Conservation (phyloP, 148 eudicot genomes). For the Vaccinium vitisidaea region DNA sequence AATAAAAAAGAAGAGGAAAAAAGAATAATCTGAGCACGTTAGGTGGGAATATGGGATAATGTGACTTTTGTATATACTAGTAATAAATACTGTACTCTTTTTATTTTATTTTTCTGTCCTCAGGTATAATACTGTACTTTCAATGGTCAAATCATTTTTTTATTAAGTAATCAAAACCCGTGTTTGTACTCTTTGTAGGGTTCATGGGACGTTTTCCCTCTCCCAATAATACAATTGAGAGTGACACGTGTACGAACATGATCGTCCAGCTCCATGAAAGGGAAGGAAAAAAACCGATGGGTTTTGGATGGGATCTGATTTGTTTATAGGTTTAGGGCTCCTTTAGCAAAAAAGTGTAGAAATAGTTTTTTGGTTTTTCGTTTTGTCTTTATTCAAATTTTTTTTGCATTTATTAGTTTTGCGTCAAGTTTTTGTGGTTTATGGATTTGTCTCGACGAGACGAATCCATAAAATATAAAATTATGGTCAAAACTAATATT, state of each 20-base stretch:
- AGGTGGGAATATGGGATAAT: not conserved
- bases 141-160: not conserved
- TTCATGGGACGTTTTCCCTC: not conserved
- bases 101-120: not conserved
- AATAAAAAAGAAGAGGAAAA: not conserved
- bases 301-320: no score
- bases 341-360: no score
- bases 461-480: no score
- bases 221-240: not conserved
- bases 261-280: not conserved
- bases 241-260: slow-evolving; percentile 8
- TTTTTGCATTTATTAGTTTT: no score
- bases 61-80: not conserved
- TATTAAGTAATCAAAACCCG: not conserved
- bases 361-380: no score
- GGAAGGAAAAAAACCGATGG: not conserved
- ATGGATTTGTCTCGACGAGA: no score
- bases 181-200: slow-evolving; percentile 4
- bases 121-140: not conserved
- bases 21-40: slow-evolving; percentile 2
- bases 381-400: no score
- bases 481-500: no score
- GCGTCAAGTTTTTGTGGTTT: no score
- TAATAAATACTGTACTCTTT: not conserved
- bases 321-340: no score